These are phyloP conservation scores for Mangifera indica DNA, from an alignment of 345 rosid species.

Conservation along the genomic window DNA sequence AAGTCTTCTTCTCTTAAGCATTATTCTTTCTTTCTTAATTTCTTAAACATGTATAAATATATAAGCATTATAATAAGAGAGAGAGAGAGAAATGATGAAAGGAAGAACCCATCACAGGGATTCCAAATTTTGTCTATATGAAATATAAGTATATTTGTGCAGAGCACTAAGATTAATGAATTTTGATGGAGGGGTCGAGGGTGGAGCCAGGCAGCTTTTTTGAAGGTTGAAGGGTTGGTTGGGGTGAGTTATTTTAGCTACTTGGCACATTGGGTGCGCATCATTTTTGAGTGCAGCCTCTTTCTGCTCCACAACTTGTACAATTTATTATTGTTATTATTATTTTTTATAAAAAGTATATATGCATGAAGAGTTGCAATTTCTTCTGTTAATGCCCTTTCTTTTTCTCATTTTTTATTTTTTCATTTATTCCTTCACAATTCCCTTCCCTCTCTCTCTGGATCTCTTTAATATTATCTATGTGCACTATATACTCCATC, in stretches of 20 bases:
- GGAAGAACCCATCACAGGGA: slow-evolving; percentile 36
- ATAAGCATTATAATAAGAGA: not conserved
- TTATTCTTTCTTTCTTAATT: not conserved
- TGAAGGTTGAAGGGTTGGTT: not conserved
- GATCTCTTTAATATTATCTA: not conserved
- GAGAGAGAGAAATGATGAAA: slow-evolving; percentile 42
- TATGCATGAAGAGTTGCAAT: not conserved
- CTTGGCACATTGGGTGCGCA: slow-evolving; percentile 33
- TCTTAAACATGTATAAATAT: too few relatives aligned
- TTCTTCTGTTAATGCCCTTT: not conserved
- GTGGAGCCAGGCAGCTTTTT: slow-evolving; percentile 18
- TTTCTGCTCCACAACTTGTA: slow-evolving; percentile 36
- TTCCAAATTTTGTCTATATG: slow-evolving; percentile 41
- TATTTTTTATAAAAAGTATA: too few relatives aligned
- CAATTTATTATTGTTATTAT: not conserved
- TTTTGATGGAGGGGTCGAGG: slow-evolving; percentile 19
- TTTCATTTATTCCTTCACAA: not conserved
- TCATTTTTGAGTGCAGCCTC: slow-evolving; percentile 25
- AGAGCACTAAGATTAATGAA: slow-evolving; percentile 33
- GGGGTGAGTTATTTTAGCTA: slow-evolving; percentile 12
- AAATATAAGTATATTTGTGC: slow-evolving; percentile 20
- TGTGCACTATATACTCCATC: not conserved
- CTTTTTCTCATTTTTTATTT: not conserved
- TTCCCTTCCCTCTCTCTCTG: too few relatives aligned
- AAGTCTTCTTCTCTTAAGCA: slow-evolving; percentile 3